phyloP scores from a whole-genome alignment of 495 filamentous ascomycete genomes.

The Neurospora sp. region DNA sequence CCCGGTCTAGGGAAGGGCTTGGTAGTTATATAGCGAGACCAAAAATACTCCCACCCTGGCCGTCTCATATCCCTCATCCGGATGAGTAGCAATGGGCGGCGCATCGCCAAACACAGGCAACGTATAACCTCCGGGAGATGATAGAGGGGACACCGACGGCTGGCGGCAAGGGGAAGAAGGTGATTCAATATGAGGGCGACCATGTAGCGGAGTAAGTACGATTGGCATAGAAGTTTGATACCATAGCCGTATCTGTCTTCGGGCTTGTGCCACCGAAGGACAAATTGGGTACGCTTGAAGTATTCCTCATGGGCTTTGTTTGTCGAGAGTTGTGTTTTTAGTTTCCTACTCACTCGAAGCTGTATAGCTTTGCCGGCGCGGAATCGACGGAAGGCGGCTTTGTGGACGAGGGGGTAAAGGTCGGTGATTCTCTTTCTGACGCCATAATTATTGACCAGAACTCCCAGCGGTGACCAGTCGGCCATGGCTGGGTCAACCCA shows the following conservation, averaged over 20 bases:
- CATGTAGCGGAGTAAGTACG: too few species aligned
- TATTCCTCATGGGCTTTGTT: too few species aligned
- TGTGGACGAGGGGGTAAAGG: slow-evolving; percentile 12
- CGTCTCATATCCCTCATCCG: too few species aligned
- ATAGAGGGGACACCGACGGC: not conserved
- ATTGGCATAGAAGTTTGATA: too few species aligned
- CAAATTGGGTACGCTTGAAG: too few species aligned
- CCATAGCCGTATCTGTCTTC: too few species aligned
- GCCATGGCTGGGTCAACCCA: slow-evolving; percentile 17
- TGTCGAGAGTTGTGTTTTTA: too few species aligned
- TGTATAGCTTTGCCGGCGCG: slow-evolving; percentile 2
- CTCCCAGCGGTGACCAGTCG: slow-evolving; percentile 13
- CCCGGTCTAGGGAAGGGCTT: too few species aligned
- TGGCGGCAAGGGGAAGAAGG: not conserved
- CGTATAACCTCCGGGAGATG: not conserved
- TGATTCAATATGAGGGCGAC: not conserved
- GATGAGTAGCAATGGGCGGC: not conserved
- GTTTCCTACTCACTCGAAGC: too few species aligned
- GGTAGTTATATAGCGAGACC: too few species aligned
- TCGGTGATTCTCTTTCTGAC: slow-evolving; percentile 16
- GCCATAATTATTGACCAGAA: slow-evolving; percentile 22
- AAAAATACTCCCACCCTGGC: too few species aligned
- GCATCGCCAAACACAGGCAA: not conserved
- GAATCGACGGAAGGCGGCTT: slow-evolving; percentile 12
- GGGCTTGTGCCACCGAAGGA: too few species aligned